Evolutionary conservation across 306 rosid species (phyloP), one percentile per base, ranked within the genome.

Genomic region (Cicer yamashitae): DNA sequence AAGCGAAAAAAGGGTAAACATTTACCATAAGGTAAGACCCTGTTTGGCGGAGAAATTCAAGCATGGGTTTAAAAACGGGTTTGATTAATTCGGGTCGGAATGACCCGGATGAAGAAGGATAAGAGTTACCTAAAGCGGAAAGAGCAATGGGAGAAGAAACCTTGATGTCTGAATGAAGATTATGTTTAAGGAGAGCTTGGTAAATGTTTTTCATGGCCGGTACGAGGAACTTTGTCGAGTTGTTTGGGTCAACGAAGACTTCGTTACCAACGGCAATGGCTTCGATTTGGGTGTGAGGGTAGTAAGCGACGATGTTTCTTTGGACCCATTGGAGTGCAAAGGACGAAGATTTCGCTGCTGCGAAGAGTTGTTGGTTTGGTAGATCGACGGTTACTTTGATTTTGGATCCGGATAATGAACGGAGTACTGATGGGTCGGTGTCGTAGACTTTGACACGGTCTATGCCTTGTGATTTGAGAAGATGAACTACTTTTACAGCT

Each of bases 241-340:
- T 74, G 1, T 79, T 81, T 0, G 98, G 82, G 73, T 96, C 99
- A 3, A 89, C 99, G 67, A 96, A 96, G 6, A 96, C 99, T 67
- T 96, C 99, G 45, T 96, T 96, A 0, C 99, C 99, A 0, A 96
- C 99, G 6, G 98, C 99, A 59, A 96, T 89, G 91, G 97, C 87
- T 81, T 96, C 99, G 82, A 96, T 92, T 73, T 84, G 87, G 7
- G 99, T 92, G 48, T 82, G 75, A 0, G 99, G 98, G 73, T 89
- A 70, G 84, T 88, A 96, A 0, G 89, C 93, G 1, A 80, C 90
- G 52, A 96, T 89, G 76, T 96, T 96, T 9, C 72, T 79, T 69
- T 92, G 71, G 50, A 96, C 91, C 99, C 99, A 96, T 18, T 85
- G 10, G 76, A 70, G 51, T 7, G 99, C 99, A 34, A 87, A 96